Evolutionary conservation across 2,329 filamentous ascomycete genomes (phyloP), one percentile per base, ranked within the genome.

Genomic region (Rugonectria rugulosa): DNA sequence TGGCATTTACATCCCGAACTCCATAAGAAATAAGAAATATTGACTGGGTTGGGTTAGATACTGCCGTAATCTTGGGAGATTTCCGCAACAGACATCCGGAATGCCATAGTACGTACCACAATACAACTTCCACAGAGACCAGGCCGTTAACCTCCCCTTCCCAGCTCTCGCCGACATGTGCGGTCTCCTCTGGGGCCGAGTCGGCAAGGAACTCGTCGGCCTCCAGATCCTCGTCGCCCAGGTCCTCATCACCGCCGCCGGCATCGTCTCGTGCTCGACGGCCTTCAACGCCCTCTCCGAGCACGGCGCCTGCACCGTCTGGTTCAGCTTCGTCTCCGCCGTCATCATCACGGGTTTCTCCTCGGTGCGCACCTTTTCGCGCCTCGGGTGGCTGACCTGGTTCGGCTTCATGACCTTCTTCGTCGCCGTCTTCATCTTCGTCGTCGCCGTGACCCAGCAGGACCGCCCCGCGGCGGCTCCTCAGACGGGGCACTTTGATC

Each of bases 391-490:
- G 11, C 83, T 84, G 0, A 66, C 68, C 1, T 72, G 81, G 59
- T 65, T 81, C 24, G 79, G 77, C 44, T 84, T 88, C 66, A 40
- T 86, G 2, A 75, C 77, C 14, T 84, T 85, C 1, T 68, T 78
- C 1, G 67, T 87, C 3, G 87, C 86, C 68, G 77, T 86, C 15
- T 70, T 86, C 15, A 81, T 81, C 11, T 86, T 85, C 53, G 40
- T 66, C 43, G 67, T 63, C 14, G 66, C 38, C 17, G 74, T 83
- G 36, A 84, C 81, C 0, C 77, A 75, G 2, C 75, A 73, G 15
- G 78, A 81, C 57, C 75, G 82, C 4, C 83, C 83, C 9, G 83
- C 83, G 2, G 79, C 81, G 2, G 84, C 84, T 1, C 84, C 84
- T 3, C 75, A 77, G 53, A 78, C 77, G 0, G 84, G 84, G 0